These are phyloP conservation scores for Aspergillus candidus DNA, from an alignment of 2,329 filamentous ascomycete species.

Conservation along the genomic window DNA sequence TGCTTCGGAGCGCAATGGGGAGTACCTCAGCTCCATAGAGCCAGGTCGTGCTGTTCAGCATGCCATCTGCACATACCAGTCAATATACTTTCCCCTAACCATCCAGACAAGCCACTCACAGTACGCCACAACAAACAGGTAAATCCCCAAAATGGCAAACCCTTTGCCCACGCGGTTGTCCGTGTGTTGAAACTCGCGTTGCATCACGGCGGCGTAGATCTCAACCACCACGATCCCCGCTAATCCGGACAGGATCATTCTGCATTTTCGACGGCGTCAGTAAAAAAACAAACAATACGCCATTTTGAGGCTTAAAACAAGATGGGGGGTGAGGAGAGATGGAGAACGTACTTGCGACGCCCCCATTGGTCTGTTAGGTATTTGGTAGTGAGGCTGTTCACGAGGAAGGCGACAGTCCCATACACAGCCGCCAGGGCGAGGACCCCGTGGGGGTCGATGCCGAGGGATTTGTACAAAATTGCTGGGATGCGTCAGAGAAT, in stretches of 20 bases:
- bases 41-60: constrained; percentile 52
- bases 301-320: neutral
- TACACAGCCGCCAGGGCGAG: constrained; percentile 51
- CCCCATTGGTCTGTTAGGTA: constrained; percentile 55
- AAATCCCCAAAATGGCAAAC: constrained; percentile 55
- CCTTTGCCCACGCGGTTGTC: constrained; percentile 53
- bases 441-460: constrained; percentile 46
- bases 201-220: constrained; percentile 56
- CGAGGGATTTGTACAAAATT: constrained; percentile 50
- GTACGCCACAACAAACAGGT: constrained; percentile 52
- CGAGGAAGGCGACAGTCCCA: constrained; percentile 48
- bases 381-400: constrained; percentile 48
- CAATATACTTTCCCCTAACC: neutral
- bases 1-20: constrained; percentile 48
- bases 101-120: constrained; percentile 32
- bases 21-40: constrained; percentile 52
- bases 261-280: constrained; percentile 15
- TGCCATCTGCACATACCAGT: constrained; percentile 34
- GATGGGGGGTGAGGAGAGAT: neutral
- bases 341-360: constrained; percentile 43
- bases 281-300: neutral
- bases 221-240: constrained; percentile 50
- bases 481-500: constrained; percentile 38
- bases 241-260: constrained; percentile 52
- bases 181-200: constrained; percentile 50